Base-by-base conservation (phyloP, 495 filamentous ascomycete species). In the Monascus purpureus region DNA sequence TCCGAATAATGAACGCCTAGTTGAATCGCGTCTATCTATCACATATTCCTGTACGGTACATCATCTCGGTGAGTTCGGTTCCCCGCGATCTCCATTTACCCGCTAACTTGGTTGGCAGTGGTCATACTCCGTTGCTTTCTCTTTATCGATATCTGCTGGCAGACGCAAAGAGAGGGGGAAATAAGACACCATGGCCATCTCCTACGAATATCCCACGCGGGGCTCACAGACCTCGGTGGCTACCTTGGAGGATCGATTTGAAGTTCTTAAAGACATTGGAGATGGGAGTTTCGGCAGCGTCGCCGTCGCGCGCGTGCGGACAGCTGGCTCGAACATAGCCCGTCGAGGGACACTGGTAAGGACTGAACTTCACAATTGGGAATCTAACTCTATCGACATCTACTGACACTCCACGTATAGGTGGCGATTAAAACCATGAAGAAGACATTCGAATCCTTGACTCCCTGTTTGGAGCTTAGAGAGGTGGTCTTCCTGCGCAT, bases 401-500 rank as follows among this genome's bases (percentile, higher is more conserved):
- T n/a, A n/a, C n/a, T n/a, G n/a, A n/a, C n/a, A n/a, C n/a, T n/a
- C n/a, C n/a, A n/a, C 18, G 13, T 34, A 17, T 37, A 97, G 90
- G 85, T 97, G 43, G 90, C 90, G 2, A 94, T 99, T 52, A 99
- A 99, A 65, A 95, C 90, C 12, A 96, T 99, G 92, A 99, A 99
- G 70, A 99, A 99, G 70, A 84, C 81, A 0, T 99, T 96, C 43
- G 87, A 96, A 23, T 88, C 82, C 3, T 82, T 96, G 47, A 58
- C 67, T 14, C 82, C 82, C 25, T 96, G 92, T 52, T 52, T 93
- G 38, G 90, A 99, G 49, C 65, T 99, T 28, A 73, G 90, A 36
- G 92, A 99, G 53, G 92, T 99, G 32, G 86, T 96, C 52, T 99
- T 99, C 60, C 67, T 99, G 15, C 72, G 81, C 40, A 83, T 86